Conservation (phyloP, 192 early-diverging fungal species). For the Obelidium mucronatum region DNA sequence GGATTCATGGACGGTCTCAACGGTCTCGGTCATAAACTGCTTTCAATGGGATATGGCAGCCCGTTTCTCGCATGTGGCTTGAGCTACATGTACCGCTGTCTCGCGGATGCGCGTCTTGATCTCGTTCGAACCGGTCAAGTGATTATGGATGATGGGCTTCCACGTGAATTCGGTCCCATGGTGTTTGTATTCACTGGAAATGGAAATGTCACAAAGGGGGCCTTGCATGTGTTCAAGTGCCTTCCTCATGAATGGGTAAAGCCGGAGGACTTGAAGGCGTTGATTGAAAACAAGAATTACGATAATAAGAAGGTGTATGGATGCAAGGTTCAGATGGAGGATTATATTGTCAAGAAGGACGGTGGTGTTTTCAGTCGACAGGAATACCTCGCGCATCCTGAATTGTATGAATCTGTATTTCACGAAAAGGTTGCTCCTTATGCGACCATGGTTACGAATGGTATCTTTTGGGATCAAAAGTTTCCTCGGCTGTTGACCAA, state of each 20-base stretch:
- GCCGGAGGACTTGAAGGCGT: constrained; percentile 55
- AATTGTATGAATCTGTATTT: constrained; percentile 80
- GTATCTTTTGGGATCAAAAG: constrained; percentile 90
- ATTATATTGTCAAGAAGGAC: constrained; percentile 84
- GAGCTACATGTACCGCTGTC: constrained; percentile 51
- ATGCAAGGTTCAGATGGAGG: constrained; percentile 76
- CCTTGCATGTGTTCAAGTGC: constrained; percentile 87
- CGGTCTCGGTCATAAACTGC: constrained; percentile 87
- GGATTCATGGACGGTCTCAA: constrained; percentile 91
- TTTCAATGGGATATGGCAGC: constrained; percentile 90
- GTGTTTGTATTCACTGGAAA: constrained; percentile 89
- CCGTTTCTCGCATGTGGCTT: constrained; percentile 77
- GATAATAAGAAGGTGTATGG: constrained; percentile 81
- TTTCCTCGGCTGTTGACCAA: constrained; percentile 92
- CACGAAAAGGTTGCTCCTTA: constrained; percentile 92
- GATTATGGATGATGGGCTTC: constrained; percentile 88
- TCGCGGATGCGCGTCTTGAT: constrained; percentile 64
- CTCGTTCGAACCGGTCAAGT: constrained; percentile 74
- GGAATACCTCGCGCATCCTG: constrained; percentile 82
- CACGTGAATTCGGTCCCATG: constrained; percentile 87
- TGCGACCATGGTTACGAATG: constrained; percentile 87
- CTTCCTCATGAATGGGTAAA: constrained; percentile 92
- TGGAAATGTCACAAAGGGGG: constrained; percentile 92
- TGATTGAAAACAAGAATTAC: constrained; percentile 58
- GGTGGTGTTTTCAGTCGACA: constrained; percentile 61